Base-by-base conservation (phyloP, 257 asterid species). In the Coffea eugenioides region DNA sequence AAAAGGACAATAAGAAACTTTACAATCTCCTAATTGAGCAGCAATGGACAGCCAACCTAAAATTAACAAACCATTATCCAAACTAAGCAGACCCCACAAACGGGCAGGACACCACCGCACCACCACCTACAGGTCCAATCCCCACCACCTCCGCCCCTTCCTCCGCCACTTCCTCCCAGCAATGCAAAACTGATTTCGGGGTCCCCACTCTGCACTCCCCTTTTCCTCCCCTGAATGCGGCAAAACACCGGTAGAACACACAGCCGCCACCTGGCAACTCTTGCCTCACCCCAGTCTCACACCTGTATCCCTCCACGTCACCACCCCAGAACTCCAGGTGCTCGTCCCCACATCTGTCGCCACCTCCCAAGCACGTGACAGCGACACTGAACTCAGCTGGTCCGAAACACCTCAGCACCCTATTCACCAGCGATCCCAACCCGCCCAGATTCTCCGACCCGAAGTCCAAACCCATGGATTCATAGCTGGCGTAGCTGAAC, bases 401-500 rank as follows among this genome's bases (percentile, higher is more conserved):
- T 27, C 69, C 71, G 62, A 88, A 88, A 69, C 89, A 86, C 9
- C 51, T 54, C 6, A 88, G 72, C 14, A 86, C 90, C 80, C 92
- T 78, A 57, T 72, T 77, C 62, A 88, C 27, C 86, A 86, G 25
- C 6, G 80, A 59, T 82, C 57, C 83, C 0, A 86, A 74, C 83
- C 82, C 86, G 41, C 31, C 20, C 41, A 71, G 5, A 23, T 71
- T 71, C 9, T 12, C 34, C 0, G 79, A n/a, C 52, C 75, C 83
- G 0, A 79, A 36, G 73, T 82, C 88, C 67, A 81, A 5, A 14
- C 88, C 90, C 88, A 83, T 75, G 21, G 84, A 84, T 77, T 87
- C 92, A 27, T 83, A 89, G 82, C 92, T 89, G 39, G 92, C 92
- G 75, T 89, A 89, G 85, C 90, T 89, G 69, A 87, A 89, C 68